Evolutionary conservation across 106 monocot species (phyloP), one percentile per base, ranked within the genome.

Genomic region (Apostasia ramifera): DNA sequence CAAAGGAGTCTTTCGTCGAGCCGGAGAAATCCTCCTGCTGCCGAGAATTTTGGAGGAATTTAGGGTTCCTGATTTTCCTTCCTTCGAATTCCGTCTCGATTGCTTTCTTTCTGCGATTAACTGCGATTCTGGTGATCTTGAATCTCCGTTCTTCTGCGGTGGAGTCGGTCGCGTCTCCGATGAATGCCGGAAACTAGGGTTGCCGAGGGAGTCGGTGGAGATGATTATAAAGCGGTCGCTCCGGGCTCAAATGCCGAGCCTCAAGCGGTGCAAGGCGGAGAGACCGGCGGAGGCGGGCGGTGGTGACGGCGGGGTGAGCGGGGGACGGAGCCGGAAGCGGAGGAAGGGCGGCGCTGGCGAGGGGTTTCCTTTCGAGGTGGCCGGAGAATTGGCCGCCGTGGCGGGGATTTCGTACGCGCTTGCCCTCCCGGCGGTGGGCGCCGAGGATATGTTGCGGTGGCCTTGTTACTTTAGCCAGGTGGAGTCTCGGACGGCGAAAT

Each of bases 151-250:
- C 46, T n/a, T 45, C 46, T 40, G 59, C 41, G 9, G 38, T 6
- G 10, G 40, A 40, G 59, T 59, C 59, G 41, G 59, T 58, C 14
- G n/a, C 38, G 43, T 6, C 57, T 72, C 47, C 4, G 8, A 12
- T 64, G 14, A 48, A 11, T 37, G 11, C 3, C 43, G 57, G 58
- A 55, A 49, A 55, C 50, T 61, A 74, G 76, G 81, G 72, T 64
- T 77, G 42, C 38, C 4, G 44, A 9, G 2, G 4, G 37, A 38
- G 3, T 3, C 26, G 40, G 48, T 2, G 67, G 61, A 38, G 59
- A 84, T 86, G 89, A 84, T 89, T 59, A 76, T 86, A 12, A 84
- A 86, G 81, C 81, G 86, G 46, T 66, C 44, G 52, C 66, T 77
- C 50, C 58, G 78, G 58, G 74, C 72, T 38, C 72, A 73, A 70